Conservation (phyloP, 2,329 filamentous ascomycete species). For the Keithomyces neogunnii region DNA sequence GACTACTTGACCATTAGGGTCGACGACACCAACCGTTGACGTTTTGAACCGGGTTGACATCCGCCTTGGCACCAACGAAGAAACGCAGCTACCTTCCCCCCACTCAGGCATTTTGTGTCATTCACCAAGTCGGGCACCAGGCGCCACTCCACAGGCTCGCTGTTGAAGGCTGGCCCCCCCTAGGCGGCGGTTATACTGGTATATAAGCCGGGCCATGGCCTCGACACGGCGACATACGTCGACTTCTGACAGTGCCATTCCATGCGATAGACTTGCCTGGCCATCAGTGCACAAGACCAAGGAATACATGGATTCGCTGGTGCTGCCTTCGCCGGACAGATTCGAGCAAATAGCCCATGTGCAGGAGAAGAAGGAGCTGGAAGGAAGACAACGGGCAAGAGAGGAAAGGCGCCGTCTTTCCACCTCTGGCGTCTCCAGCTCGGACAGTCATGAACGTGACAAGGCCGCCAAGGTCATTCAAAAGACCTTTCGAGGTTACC, state of each 20-base stretch:
- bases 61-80: no score
- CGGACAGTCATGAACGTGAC: conserved; percentile 14
- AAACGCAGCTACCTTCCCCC: no score
- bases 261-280: conserved; percentile 1
- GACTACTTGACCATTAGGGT: no score
- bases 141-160: no score
- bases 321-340: conserved; percentile 35
- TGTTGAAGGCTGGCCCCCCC: no score
- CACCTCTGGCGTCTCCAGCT: conserved; percentile 14
- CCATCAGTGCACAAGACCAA: conserved; percentile 19
- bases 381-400: conserved; percentile 31
- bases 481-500: conserved; percentile 70
- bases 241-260: conserved; percentile 7
- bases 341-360: conserved; percentile 40
- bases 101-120: no score
- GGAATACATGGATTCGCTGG: conserved; percentile 42
- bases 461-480: conserved; percentile 52
- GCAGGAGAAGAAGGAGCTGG: conserved; percentile 38
- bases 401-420: conserved; percentile 23
- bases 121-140: no score
- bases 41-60: no score
- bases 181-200: not conserved
- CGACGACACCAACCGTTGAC: no score
- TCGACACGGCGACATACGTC: not conserved
- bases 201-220: not conserved